phyloP scores from a whole-genome alignment of 2,329 filamentous ascomycete genomes.

The Ceratocystis papillata region DNA sequence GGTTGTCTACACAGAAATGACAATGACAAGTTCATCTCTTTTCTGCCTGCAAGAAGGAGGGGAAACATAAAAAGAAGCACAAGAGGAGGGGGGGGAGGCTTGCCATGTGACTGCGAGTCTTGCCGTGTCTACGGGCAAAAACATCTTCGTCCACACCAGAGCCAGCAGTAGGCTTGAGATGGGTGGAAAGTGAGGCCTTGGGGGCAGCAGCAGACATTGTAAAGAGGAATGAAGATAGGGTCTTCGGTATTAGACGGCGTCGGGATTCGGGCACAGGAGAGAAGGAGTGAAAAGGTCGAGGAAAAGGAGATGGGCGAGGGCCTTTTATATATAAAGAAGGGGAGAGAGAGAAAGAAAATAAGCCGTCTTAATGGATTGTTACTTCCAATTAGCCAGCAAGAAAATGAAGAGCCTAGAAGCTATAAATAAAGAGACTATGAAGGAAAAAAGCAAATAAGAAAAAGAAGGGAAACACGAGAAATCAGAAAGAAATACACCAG shows the following conservation, averaged over 20 bases:
- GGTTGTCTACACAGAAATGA: too few relatives aligned
- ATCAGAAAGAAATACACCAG: not conserved
- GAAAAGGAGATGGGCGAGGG: conserved; percentile 1
- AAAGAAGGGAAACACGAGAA: conserved; percentile 17
- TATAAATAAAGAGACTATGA: conserved; percentile 14
- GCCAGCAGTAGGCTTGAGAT: conserved; percentile 54
- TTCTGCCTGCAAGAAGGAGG: not conserved
- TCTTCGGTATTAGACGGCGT: conserved; percentile 22
- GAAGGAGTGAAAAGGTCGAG: conserved; percentile 12
- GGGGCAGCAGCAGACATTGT: conserved; percentile 52
- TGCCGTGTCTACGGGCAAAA: conserved; percentile 58
- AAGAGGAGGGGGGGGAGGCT: conserved; percentile 34
- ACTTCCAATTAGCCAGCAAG: conserved; percentile 8
- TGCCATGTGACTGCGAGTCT: conserved; percentile 77
- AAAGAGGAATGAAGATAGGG: conserved; percentile 15
- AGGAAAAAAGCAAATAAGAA: conserved; percentile 18
- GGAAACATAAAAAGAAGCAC: not conserved
- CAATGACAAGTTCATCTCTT: too few relatives aligned
- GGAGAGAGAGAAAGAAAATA: not conserved
- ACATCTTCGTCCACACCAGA: conserved; percentile 36
- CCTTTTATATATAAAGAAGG: conserved; percentile 1
- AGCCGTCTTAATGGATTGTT: not conserved
- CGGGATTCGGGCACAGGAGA: conserved; percentile 20
- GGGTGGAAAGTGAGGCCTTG: conserved; percentile 66
- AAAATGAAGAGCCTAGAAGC: conserved; percentile 11